Evolutionary conservation across 106 monocot species (phyloP).

Genomic region (Allium fistulosum): DNA sequence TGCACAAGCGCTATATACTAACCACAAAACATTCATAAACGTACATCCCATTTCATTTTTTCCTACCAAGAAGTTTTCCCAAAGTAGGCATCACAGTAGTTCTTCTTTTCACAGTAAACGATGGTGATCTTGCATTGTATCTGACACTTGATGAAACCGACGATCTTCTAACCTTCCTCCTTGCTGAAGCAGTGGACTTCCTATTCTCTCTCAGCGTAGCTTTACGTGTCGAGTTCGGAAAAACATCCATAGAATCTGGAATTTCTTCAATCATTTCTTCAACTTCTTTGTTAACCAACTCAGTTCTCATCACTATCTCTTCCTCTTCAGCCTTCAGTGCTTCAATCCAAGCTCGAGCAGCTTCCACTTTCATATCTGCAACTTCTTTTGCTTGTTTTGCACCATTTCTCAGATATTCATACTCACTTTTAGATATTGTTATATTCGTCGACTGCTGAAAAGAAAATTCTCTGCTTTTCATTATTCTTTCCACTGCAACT

Average conservation of each 20-base stretch:
- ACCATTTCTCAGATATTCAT: constrained; percentile 47
- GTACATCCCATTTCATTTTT: too few species aligned
- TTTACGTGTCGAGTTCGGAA: not conserved
- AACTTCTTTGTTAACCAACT: constrained; percentile 24
- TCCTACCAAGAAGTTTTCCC: constrained; percentile 29
- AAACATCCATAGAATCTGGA: not conserved
- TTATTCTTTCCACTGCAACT: constrained; percentile 21
- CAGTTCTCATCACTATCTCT: constrained; percentile 31
- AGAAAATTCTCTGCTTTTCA: constrained; percentile 12
- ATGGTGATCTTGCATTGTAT: constrained; percentile 25
- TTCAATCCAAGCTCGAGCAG: constrained; percentile 59
- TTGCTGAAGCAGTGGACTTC: not conserved
- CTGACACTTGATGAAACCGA: constrained; percentile 20
- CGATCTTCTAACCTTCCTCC: constrained; percentile 25
- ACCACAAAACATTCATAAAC: too few species aligned
- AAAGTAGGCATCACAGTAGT: constrained; percentile 49
- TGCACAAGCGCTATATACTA: too few species aligned
- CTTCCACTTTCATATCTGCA: constrained; percentile 52
- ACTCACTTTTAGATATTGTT: constrained; percentile 48
- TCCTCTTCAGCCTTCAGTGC: constrained; percentile 50
- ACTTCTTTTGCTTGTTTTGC: constrained; percentile 34
- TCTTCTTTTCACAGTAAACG: constrained; percentile 36
- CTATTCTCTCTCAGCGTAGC: constrained; percentile 23
- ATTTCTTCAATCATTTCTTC: constrained; percentile 16
- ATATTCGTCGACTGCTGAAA: constrained; percentile 9